Percentiles rank a stretch among this genome's conserved stretches.
Evolutionary conservation across 2,329 filamentous ascomycete genomes (phyloP).

Genomic region (Fulvia fulva): DNA sequence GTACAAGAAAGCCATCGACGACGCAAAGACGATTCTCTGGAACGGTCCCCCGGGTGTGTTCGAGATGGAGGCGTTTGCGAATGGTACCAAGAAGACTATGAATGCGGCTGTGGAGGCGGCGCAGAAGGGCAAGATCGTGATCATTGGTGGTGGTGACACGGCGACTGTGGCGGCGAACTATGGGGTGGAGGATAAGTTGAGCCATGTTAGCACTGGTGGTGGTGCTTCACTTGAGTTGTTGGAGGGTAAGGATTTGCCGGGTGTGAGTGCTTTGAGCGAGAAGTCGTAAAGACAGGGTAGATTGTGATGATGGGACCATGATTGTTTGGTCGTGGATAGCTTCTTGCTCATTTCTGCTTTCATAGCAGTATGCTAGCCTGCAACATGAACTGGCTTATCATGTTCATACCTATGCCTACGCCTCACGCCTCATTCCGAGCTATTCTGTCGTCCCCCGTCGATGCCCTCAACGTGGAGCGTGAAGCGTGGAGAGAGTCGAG

Average conservation of each 20-base stretch:
- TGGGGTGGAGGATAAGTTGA: conserved; percentile 90
- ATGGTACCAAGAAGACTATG: conserved; percentile 85
- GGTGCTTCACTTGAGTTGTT: conserved; percentile 93
- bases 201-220: conserved; percentile 95
- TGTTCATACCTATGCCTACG: background rate
- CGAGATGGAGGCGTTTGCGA: conserved; percentile 91
- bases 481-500: too few relatives aligned
- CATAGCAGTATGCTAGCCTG: background rate
- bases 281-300: conserved; percentile 23
- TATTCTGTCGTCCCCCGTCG: too few relatives aligned
- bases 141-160: conserved; percentile 97
- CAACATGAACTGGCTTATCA: background rate
- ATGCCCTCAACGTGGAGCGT: too few relatives aligned
- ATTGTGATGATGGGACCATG: background rate
- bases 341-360: background rate
- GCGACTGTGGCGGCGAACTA: conserved; percentile 98
- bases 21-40: conserved; percentile 96
- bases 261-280: conserved; percentile 78
- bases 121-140: conserved; percentile 85
- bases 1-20: conserved; percentile 80
- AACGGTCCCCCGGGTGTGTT: conserved; percentile 97
- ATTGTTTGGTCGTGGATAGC: conserved; percentile 6
- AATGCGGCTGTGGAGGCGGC: conserved; percentile 81
- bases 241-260: conserved; percentile 95
- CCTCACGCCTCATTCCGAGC: background rate